phyloP scores from a whole-genome alignment of 2,329 filamentous ascomycete species.

The Epichloe hybrida region DNA sequence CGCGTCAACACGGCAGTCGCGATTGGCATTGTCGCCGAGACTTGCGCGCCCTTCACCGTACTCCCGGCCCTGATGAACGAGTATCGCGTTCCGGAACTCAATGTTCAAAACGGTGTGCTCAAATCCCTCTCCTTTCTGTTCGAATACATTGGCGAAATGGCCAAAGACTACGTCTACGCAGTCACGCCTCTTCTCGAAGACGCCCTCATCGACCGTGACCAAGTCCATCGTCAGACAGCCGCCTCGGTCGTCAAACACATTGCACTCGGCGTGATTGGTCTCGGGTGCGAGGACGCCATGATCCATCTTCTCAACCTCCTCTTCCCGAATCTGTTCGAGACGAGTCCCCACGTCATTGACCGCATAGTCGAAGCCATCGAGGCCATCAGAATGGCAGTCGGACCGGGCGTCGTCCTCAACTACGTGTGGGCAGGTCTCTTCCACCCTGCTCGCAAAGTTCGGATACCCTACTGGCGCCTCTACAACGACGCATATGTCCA shows the following conservation, averaged over 20 bases:
- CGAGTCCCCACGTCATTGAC: conserved; percentile 95
- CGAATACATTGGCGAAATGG: conserved; percentile 99
- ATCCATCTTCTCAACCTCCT: conserved; percentile 91
- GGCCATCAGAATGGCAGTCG: conserved; percentile 84
- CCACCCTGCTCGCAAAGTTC: conserved; percentile 89
- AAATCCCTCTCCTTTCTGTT: conserved; percentile 96
- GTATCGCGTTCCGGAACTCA: conserved; percentile 94
- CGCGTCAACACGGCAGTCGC: conserved; percentile 97
- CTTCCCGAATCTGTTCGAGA: conserved; percentile 96
- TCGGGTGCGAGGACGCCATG: conserved; percentile 98
- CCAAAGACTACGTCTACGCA: conserved; percentile 98
- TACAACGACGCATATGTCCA: conserved; percentile 98
- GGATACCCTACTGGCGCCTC: conserved; percentile 87
- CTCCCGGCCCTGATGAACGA: conserved; percentile 99
- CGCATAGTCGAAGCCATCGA: conserved; percentile 96
- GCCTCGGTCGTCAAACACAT: conserved; percentile 97
- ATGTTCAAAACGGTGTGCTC: conserved; percentile 96
- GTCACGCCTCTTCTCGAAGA: conserved; percentile 93
- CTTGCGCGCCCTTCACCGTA: conserved; percentile 94
- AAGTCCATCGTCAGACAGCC: conserved; percentile 94
- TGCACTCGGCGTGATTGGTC: conserved; percentile 88
- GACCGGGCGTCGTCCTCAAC: conserved; percentile 86
- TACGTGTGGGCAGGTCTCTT: conserved; percentile 97
- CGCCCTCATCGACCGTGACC: conserved; percentile 91
- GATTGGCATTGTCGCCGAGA: conserved; percentile 96